Percentiles rank a stretch among this genome's conserved stretches.
Evolutionary conservation across 495 filamentous ascomycete species (phyloP).

Genomic region (Rostrohypoxylon terebratum): DNA sequence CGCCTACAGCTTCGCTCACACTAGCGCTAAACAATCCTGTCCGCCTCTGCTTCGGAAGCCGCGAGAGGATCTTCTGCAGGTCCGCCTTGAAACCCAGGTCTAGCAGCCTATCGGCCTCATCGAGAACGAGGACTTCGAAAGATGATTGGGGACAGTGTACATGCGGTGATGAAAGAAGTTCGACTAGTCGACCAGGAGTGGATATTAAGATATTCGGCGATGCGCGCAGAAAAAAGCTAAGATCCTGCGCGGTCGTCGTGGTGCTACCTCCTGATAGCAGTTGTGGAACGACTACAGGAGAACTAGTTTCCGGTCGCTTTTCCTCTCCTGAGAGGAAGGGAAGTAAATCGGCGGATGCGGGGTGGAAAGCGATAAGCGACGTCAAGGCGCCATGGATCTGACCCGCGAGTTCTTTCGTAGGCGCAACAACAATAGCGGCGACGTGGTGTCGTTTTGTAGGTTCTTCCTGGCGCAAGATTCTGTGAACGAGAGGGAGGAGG

Average conservation of each 20-base stretch:
- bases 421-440: conserved; percentile 88
- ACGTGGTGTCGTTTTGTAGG: conserved; percentile 89
- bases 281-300: conserved; percentile 78
- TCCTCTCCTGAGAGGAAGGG: conserved; percentile 61
- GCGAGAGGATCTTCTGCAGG: conserved; percentile 82
- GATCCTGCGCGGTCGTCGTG: conserved; percentile 83
- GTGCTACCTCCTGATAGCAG: conserved; percentile 83
- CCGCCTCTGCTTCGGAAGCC: conserved; percentile 90
- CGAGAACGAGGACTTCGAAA: conserved; percentile 90
- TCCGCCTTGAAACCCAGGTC: conserved; percentile 97
- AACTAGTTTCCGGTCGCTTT: conserved; percentile 62
- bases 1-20: conserved; percentile 88
- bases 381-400: conserved; percentile 89
- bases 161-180: conserved; percentile 88
- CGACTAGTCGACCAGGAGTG: conserved; percentile 89
- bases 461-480: conserved; percentile 75
- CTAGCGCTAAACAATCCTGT: conserved; percentile 95
- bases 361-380: conserved; percentile 83
- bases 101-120: conserved; percentile 92
- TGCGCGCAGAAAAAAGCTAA: conserved; percentile 79
- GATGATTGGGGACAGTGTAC: conserved; percentile 89
- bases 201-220: conserved; percentile 89
- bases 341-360: conserved; percentile 74
- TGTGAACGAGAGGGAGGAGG: conserved; percentile 88
- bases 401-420: conserved; percentile 89